These are phyloP conservation scores for Carnegiea gigantea DNA, from an alignment of 179 eudicot species.

Conservation along the genomic window DNA sequence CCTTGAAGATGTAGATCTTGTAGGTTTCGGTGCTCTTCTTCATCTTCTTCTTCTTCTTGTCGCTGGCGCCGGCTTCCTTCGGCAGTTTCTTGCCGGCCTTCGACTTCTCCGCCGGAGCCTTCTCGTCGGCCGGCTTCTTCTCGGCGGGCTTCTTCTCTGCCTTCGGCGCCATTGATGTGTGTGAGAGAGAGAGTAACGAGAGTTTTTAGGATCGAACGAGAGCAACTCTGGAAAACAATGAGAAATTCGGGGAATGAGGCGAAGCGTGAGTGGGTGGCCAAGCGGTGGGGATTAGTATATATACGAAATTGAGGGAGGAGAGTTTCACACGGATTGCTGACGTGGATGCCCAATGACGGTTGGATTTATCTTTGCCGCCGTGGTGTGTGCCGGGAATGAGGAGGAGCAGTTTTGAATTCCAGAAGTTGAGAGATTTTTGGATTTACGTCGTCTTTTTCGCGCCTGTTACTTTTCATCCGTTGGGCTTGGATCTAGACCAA, in stretches of 20 bases:
- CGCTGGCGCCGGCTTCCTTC: background rate
- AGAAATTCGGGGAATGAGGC: background rate
- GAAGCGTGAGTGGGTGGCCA: background rate
- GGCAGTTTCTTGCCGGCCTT: background rate
- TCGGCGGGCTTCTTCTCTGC: background rate
- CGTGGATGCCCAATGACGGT: background rate
- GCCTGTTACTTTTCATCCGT: background rate
- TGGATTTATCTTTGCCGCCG: background rate
- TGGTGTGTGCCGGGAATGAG: background rate
- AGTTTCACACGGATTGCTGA: background rate
- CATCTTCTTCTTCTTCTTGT: background rate
- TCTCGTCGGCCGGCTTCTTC: background rate
- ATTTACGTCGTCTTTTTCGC: background rate
- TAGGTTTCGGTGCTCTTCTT: background rate
- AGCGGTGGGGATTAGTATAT: background rate
- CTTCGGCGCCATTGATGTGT: background rate
- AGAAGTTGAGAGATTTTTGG: background rate
- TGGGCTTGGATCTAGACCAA: no score
- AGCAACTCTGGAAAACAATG: background rate
- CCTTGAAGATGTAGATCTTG: slow-evolving; percentile 1
- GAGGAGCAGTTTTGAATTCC: background rate
- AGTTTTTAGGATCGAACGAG: background rate
- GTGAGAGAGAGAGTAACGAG: background rate
- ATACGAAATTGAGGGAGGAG: background rate
- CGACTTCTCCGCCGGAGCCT: background rate